Percentiles rank a stretch among this genome's conserved stretches.
phyloP scores from a whole-genome alignment of 2,329 filamentous ascomycete species.

The Sordariomycetes sp. region DNA sequence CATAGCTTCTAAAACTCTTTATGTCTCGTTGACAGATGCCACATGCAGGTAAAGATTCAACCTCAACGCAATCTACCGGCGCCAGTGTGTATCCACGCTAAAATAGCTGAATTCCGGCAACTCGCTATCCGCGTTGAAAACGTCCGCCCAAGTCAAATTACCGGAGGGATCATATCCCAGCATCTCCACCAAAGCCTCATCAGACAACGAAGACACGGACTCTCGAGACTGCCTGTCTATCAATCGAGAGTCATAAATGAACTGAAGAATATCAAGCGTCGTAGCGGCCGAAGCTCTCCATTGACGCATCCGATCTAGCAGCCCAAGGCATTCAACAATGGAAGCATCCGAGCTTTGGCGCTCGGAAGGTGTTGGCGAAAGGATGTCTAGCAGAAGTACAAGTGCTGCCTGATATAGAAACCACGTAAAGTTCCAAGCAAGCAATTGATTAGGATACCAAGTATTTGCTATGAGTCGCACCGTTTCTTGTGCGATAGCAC shows the following conservation, averaged over 20 bases:
- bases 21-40: background rate
- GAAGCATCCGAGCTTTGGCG: background rate
- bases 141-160: no score
- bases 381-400: background rate
- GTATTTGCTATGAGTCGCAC: background rate
- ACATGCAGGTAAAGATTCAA: no score
- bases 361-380: background rate
- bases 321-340: background rate
- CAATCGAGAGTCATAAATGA: conserved; percentile 1
- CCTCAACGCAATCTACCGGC: background rate
- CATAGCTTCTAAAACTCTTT: background rate
- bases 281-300: conserved; percentile 2
- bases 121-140: no score
- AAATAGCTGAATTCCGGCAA: background rate
- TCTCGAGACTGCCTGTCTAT: background rate
- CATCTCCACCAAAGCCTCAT: conserved; percentile 1
- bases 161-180: background rate
- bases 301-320: background rate
- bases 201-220: background rate
- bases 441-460: conserved; percentile 2
- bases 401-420: conserved; percentile 2
- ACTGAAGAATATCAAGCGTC: conserved; percentile 1
- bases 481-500: conserved; percentile 1
- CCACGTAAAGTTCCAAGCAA: conserved; percentile 2
- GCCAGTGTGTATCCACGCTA: background rate